These are phyloP conservation scores for Fraxinus sp. DNA, from an alignment of 305 asterid genomes.

Conservation along the genomic window DNA sequence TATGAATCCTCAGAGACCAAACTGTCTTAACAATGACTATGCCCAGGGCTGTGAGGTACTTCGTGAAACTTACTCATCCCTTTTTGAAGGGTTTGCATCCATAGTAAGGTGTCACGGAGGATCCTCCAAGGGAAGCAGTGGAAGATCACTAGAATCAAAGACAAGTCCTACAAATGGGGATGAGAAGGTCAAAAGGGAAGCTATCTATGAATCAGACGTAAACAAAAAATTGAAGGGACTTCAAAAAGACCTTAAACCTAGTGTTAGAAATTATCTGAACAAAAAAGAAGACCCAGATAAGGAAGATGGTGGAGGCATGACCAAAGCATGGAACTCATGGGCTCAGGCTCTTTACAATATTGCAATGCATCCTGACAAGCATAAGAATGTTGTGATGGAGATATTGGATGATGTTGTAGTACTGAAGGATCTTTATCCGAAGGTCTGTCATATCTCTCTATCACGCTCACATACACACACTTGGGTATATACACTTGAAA, in stretches of 20 bases:
- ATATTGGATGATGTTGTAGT: conserved; percentile 65
- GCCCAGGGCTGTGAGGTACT: conserved; percentile 68
- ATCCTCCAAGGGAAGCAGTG: conserved; percentile 18
- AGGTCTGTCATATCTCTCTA: conserved; percentile 44
- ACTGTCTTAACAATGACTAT: conserved; percentile 73
- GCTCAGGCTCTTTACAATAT: conserved; percentile 64
- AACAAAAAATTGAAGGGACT: conserved; percentile 53
- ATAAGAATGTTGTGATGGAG: conserved; percentile 52
- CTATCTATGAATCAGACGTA: conserved; percentile 36
- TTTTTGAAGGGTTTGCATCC: conserved; percentile 76
- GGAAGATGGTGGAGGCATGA: conserved; percentile 23
- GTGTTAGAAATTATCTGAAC: conserved; percentile 27
- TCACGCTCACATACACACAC: neutral
- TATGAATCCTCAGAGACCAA: conserved; percentile 90
- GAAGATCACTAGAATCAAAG: conserved; percentile 19
- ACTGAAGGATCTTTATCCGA: conserved; percentile 82
- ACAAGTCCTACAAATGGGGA: conserved; percentile 32
- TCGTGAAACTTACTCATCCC: conserved; percentile 78
- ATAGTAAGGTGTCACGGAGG: conserved; percentile 35
- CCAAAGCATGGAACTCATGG: conserved; percentile 64
- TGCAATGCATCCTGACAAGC: conserved; percentile 75
- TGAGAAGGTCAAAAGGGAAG: conserved; percentile 57
- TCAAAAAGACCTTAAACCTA: conserved; percentile 38
- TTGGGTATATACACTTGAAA: neutral
- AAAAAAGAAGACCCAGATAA: conserved; percentile 24